Evolutionary conservation across 2,329 filamentous ascomycete genomes (phyloP).

Genomic region (Ceratocystis cubensis): DNA sequence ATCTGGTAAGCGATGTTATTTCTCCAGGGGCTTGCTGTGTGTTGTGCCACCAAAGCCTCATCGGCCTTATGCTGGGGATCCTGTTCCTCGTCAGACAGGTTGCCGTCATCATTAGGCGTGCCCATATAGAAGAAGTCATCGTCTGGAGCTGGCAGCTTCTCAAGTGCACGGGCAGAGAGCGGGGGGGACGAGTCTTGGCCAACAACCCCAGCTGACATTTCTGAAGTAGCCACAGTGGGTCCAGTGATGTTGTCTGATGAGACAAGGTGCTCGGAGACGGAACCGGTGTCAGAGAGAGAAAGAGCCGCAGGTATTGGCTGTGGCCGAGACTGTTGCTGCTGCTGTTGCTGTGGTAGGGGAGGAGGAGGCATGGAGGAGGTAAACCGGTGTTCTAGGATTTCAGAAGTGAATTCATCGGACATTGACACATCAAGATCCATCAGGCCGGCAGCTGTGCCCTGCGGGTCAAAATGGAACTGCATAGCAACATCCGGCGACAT

Average conservation of each 20-base stretch:
- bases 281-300: neutral
- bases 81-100: conserved; percentile 49
- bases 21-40: neutral
- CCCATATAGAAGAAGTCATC: conserved; percentile 38
- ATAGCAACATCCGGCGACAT: neutral
- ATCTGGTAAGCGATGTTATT: conserved; percentile 10
- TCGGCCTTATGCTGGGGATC: conserved; percentile 32
- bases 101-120: conserved; percentile 50
- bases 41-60: conserved; percentile 29
- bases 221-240: no score
- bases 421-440: neutral
- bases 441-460: neutral
- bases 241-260: neutral
- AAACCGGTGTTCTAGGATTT: neutral
- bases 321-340: neutral
- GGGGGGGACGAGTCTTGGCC: neutral
- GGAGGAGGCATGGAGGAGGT: neutral
- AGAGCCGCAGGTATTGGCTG: neutral
- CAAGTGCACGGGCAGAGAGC: neutral
- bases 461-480: conserved; percentile 2
- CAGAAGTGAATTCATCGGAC: neutral
- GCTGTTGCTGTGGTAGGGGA: neutral
- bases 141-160: neutral
- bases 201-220: no score
- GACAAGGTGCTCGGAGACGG: neutral